Base-by-base conservation (phyloP, 768 basidiomycete species). In the Leccinum pellstonianum region DNA sequence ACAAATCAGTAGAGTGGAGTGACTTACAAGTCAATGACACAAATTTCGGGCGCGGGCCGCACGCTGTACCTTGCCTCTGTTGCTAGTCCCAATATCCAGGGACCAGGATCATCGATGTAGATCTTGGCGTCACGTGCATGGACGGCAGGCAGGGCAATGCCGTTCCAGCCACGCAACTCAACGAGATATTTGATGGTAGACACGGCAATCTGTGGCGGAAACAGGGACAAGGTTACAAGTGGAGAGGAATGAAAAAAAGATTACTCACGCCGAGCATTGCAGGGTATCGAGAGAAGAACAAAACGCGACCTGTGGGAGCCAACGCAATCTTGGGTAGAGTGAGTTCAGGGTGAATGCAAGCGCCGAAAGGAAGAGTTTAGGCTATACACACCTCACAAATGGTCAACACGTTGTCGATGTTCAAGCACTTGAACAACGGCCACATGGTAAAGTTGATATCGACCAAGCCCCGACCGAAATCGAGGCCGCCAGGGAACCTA, bases 391-490 rank as follows among this genome's bases (percentile, higher is more conserved):
- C 91, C 82, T 98, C 95, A 69, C 93, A 93, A 58, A 93, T 88
- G 7, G 92, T 94, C 61, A 98, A 77, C 62, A 98, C 90, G 66
- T 96, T 95, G 71, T 97, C 95, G 57, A 96, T 85, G 66, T 93
- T 94, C 60, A 98, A 75, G 60, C 89, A 90, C 71, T 94, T 90
- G 81, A 98, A 97, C 53, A 98, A 70, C 2, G 95, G 95, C 93
- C 94, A 98, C 85, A 97, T 91, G 41, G 93, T 94, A 70, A 95
- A 95, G 74, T 96, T 95, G 69, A 94, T 91, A 64, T 95, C 93
- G 35, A 95, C 91, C 52, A 96, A 79, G 1, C 94, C 94, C 47
- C 87, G 83, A 27, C 94, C 93, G 68, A 96, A 95, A 73, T 96
- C 94, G 49, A 96, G 82, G 19, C 92, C 91, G n/a, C 94, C 94